Conservation (phyloP, 306 rosid genomes). For the Abrus pulchellus region DNA sequence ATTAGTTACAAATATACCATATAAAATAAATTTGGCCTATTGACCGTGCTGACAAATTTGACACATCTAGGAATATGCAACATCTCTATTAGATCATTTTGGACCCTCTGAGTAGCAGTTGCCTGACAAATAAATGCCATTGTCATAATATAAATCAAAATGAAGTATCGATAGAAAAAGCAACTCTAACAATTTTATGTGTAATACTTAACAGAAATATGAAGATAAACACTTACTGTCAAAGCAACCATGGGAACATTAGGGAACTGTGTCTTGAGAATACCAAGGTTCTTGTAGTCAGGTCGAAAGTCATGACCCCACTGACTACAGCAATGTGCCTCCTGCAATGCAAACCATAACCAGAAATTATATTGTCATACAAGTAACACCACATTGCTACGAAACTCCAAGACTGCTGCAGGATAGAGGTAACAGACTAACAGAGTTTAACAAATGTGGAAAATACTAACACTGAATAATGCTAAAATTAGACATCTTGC, state of each 20-base stretch:
- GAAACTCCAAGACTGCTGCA: constrained; percentile 17
- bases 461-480: constrained; percentile 9
- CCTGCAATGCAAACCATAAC: constrained; percentile 64
- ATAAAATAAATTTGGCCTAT: constrained; percentile 89
- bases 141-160: constrained; percentile 10
- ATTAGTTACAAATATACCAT: constrained; percentile 59
- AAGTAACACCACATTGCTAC: background rate
- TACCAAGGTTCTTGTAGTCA: constrained; percentile 94
- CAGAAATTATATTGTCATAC: constrained; percentile 37
- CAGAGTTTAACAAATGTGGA: constrained; percentile 1
- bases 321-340: constrained; percentile 99
- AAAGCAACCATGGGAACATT: constrained; percentile 88
- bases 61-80: constrained; percentile 86
- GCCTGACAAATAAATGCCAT: constrained; percentile 65
- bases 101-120: constrained; percentile 97
- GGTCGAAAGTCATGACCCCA: constrained; percentile 99
- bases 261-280: constrained; percentile 96
- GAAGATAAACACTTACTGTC: constrained; percentile 68
- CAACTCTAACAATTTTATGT: constrained; percentile 34
- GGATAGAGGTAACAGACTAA: background rate
- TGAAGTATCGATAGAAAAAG: constrained; percentile 17
- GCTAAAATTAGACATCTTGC: constrained; percentile 19
- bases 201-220: constrained; percentile 3
- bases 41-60: constrained; percentile 96
- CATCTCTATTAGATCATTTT: constrained; percentile 92